Base-by-base conservation (phyloP, 257 asterid species). In the Solanum tacnaense region DNA sequence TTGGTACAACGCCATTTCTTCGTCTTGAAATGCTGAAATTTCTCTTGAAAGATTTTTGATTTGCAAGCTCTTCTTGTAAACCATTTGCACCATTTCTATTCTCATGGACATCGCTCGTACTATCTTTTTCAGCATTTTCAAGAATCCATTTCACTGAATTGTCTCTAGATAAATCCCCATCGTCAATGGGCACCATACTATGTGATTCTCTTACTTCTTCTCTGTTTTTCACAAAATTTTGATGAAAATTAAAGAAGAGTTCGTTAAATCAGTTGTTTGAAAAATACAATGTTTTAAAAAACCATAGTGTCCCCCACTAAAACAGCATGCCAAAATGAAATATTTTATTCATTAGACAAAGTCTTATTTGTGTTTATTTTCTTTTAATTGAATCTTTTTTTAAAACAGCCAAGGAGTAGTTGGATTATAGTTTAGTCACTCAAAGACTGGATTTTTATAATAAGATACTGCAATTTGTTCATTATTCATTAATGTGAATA, bases 81-180 rank as follows among this genome's bases (percentile, higher is more conserved):
- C 67, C 20, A 32, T 67, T 71, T 31, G 89, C 35, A 46, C 41
- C 79, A 9, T 76, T 60, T 13, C 81, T 88, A 7, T 91, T 89
- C 15, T 83, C 92, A 4, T 93, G 90, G 18, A 89, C 84, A 49
- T 94, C 91, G 79, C 8, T 72, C 44, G 15, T 72, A 86, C 29
- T 74, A 76, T 94, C 94, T 85, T 92, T 90, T 70, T 94, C 94
- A 60, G 90, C 89, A 20, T 34, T 92, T 75, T 92, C 96, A 7
- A 94, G 94, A 88, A 88, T 83, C 93, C 94, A 93, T 89, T 89
- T 87, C 9, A 68, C 92, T 10, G 96, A 93, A 49, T 91, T 92
- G 4, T 87, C 92, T 86, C 90, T 65, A 21, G 75, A 75, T 38
- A 36, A 11, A 90, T 46, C 49, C 62, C 91, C 96, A 92, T 93